These are phyloP conservation scores for Phialemoniopsis sp. DNA, from an alignment of 2,329 filamentous ascomycete species.

Conservation along the genomic window DNA sequence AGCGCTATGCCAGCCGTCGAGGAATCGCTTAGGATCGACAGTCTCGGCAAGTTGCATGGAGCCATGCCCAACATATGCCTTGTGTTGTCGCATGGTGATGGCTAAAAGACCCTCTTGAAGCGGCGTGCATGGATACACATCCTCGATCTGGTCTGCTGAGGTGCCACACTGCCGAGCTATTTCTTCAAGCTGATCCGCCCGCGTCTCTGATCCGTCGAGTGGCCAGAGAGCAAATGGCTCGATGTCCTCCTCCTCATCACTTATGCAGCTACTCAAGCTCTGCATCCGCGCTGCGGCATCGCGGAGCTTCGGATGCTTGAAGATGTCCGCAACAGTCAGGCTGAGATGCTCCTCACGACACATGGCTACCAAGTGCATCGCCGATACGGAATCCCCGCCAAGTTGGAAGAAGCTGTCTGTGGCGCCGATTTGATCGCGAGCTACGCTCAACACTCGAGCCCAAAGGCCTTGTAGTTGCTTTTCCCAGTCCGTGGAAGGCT, in stretches of 20 bases:
- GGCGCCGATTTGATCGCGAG: too few relatives aligned
- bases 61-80: constrained; percentile 12
- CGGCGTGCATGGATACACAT: constrained; percentile 31
- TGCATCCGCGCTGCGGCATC: constrained; percentile 11
- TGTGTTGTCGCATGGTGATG: constrained; percentile 3
- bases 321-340: constrained; percentile 15
- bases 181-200: too few relatives aligned
- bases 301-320: constrained; percentile 11
- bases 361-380: constrained; percentile 14
- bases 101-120: constrained; percentile 19
- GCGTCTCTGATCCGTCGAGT: too few relatives aligned
- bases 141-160: too few relatives aligned
- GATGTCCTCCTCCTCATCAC: constrained; percentile 4
- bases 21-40: constrained; percentile 1
- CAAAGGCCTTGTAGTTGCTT: too few relatives aligned
- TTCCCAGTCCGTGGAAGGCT: too few relatives aligned
- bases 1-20: constrained; percentile 7
- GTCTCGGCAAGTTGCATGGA: constrained; percentile 7
- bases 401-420: constrained; percentile 19
- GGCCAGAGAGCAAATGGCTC: constrained; percentile 3
- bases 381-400: constrained; percentile 21
- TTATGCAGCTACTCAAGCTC: background rate
- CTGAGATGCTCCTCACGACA: constrained; percentile 10
- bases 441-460: too few relatives aligned
- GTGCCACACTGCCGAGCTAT: too few relatives aligned